Conservation (phyloP, 306 rosid genomes). For the Begonia peltatifolia region DNA sequence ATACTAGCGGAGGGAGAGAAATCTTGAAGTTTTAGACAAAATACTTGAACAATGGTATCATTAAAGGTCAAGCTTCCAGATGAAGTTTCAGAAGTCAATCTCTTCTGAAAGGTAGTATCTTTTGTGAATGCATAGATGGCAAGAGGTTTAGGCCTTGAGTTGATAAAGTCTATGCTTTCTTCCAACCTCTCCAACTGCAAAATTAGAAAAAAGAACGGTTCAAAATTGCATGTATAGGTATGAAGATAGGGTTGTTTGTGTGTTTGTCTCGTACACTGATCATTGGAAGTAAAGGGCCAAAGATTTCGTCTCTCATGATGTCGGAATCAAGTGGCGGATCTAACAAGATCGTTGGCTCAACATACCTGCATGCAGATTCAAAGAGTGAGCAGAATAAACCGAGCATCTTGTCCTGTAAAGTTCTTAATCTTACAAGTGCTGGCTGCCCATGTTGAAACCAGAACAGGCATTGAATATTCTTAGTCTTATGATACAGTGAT, state of each 20-base stretch:
- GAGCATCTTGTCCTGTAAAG: too few species aligned
- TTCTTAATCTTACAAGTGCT: too few species aligned
- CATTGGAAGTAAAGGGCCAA: constrained; percentile 74
- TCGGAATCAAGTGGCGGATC: constrained; percentile 52
- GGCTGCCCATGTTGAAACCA: not conserved
- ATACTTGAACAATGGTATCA: constrained; percentile 53
- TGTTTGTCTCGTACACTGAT: constrained; percentile 32
- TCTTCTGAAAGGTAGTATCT: constrained; percentile 31
- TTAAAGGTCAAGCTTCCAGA: constrained; percentile 49
- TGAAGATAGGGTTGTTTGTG: too few species aligned
- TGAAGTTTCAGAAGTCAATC: constrained; percentile 54
- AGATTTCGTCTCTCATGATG: constrained; percentile 61
- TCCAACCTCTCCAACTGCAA: constrained; percentile 60
- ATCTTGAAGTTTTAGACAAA: not conserved
- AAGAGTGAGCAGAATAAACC: not conserved
- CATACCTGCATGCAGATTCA: constrained; percentile 32
- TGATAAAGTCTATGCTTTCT: constrained; percentile 47
- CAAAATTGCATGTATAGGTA: too few species aligned
- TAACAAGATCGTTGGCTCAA: constrained; percentile 71
- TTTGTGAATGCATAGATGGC: constrained; percentile 59
- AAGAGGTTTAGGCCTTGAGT: constrained; percentile 51
- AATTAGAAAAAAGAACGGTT: not conserved
- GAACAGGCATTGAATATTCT: too few species aligned
- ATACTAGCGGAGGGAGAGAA: too few species aligned
- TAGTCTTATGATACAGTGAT: too few species aligned